Evolutionary conservation across 768 basidiomycete species (phyloP).

Genomic region (Russula dissimulans): DNA sequence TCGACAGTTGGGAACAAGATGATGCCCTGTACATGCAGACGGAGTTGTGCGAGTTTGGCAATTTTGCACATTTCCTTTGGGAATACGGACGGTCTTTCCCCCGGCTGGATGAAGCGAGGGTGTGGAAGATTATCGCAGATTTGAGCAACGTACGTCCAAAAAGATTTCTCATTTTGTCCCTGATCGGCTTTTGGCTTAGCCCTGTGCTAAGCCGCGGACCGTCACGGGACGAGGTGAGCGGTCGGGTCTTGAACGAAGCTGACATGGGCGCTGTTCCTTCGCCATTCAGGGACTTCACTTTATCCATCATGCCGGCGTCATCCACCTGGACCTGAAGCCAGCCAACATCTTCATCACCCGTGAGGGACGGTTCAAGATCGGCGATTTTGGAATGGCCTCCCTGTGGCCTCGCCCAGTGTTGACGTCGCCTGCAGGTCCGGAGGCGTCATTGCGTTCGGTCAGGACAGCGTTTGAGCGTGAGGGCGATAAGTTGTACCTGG

Average conservation of each 20-base stretch:
- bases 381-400: conserved; percentile 98
- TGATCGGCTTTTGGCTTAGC: conserved; percentile 23
- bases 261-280: conserved; percentile 18
- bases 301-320: conserved; percentile 80
- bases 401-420: conserved; percentile 64
- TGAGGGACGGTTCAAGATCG: conserved; percentile 87
- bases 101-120: conserved; percentile 78
- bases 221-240: background rate
- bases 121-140: conserved; percentile 94
- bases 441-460: conserved; percentile 1
- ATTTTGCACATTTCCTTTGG: conserved; percentile 83
- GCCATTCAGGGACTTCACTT: conserved; percentile 64
- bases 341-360: conserved; percentile 90
- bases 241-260: conserved; percentile 14
- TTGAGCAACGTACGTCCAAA: conserved; percentile 66
- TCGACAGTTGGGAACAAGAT: conserved; percentile 95
- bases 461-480: conserved; percentile 76
- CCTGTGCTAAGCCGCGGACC: background rate
- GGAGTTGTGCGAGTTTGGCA: conserved; percentile 89
- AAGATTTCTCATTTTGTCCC: conserved; percentile 5
- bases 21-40: conserved; percentile 86
- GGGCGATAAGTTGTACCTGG: conserved; percentile 95
- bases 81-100: conserved; percentile 83
- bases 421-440: conserved; percentile 18
- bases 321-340: conserved; percentile 96